A percentile compares a stretch with the other conserved stretches of the same genome.
phyloP scores from a whole-genome alignment of 108 stramenopile species.

The Halocafeteria seosinensis region DNA sequence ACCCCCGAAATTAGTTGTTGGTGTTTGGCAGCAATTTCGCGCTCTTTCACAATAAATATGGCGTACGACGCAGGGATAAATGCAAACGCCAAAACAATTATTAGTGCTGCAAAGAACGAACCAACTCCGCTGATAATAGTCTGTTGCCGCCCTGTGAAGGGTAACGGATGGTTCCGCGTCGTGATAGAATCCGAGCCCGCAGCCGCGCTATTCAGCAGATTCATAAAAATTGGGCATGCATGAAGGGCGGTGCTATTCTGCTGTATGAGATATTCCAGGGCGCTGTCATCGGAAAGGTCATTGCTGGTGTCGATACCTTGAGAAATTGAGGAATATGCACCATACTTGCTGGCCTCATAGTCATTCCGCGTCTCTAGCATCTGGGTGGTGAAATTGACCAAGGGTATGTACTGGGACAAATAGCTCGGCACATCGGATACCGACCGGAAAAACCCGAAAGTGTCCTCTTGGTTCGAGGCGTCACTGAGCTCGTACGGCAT shows the following conservation, averaged over 20 bases:
- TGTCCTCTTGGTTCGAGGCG: too few relatives aligned
- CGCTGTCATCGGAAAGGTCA: too few relatives aligned
- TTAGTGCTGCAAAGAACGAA: conserved; percentile 16
- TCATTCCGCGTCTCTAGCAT: not conserved
- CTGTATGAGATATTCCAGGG: too few relatives aligned
- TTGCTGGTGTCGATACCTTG: too few relatives aligned
- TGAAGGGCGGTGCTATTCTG: too few relatives aligned
- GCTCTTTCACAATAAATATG: conserved; percentile 41
- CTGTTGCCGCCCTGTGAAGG: conserved; percentile 12
- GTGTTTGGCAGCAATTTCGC: conserved; percentile 43
- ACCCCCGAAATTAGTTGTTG: conserved; percentile 34
- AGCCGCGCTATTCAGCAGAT: too few relatives aligned
- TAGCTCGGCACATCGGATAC: not conserved
- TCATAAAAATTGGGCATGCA: too few relatives aligned
- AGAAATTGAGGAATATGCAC: too few relatives aligned
- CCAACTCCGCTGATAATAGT: not conserved
- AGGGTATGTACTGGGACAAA: not conserved
- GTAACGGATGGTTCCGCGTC: too few relatives aligned
- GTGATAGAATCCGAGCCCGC: too few relatives aligned
- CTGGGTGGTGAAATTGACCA: not conserved
- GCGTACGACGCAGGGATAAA: conserved; percentile 38
- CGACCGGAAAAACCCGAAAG: too few relatives aligned
- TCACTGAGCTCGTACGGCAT: too few relatives aligned
- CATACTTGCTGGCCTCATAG: not conserved
- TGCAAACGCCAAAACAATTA: conserved; percentile 33